phyloP scores from a whole-genome alignment of 257 asterid genomes.

The Salvia hispanica region DNA sequence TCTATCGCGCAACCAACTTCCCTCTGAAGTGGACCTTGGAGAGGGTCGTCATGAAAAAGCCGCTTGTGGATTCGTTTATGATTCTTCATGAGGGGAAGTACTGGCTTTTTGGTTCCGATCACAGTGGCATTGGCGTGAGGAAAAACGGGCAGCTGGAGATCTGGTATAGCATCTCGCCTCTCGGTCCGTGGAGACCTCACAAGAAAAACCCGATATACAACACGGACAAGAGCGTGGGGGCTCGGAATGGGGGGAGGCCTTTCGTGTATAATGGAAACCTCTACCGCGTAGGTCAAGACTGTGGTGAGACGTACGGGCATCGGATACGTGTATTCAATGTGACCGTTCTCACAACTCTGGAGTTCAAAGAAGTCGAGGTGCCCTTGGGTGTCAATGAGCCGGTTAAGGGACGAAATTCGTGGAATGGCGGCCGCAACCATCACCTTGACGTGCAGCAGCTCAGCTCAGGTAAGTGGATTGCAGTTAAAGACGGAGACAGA shows the following conservation, averaged over 20 bases:
- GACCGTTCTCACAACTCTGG: constrained; percentile 54
- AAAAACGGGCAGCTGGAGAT: constrained; percentile 90
- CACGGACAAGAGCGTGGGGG: constrained; percentile 73
- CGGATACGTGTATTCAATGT: constrained; percentile 66
- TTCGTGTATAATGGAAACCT: constrained; percentile 63
- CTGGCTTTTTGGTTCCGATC: constrained; percentile 96
- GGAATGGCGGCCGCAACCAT: constrained; percentile 93
- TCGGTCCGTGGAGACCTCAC: constrained; percentile 94
- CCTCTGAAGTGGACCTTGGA: constrained; percentile 83
- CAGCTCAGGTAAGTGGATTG: constrained; percentile 82
- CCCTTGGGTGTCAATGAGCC: constrained; percentile 56
- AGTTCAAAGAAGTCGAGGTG: constrained; percentile 84
- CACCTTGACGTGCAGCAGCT: constrained; percentile 90
- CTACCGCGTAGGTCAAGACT: constrained; percentile 89
- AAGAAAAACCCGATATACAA: constrained; percentile 79
- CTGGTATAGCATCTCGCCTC: constrained; percentile 78
- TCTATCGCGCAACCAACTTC: constrained; percentile 76
- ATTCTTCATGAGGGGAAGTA: constrained; percentile 68
- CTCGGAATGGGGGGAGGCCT: constrained; percentile 97
- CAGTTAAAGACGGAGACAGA: constrained; percentile 80
- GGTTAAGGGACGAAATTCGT: constrained; percentile 69
- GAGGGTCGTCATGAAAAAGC: constrained; percentile 61
- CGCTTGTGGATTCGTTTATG: constrained; percentile 77
- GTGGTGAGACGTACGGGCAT: constrained; percentile 81
- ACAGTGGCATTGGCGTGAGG: constrained; percentile 67